phyloP scores from a whole-genome alignment of 495 filamentous ascomycete genomes.

The Aspergillus nidulans region DNA sequence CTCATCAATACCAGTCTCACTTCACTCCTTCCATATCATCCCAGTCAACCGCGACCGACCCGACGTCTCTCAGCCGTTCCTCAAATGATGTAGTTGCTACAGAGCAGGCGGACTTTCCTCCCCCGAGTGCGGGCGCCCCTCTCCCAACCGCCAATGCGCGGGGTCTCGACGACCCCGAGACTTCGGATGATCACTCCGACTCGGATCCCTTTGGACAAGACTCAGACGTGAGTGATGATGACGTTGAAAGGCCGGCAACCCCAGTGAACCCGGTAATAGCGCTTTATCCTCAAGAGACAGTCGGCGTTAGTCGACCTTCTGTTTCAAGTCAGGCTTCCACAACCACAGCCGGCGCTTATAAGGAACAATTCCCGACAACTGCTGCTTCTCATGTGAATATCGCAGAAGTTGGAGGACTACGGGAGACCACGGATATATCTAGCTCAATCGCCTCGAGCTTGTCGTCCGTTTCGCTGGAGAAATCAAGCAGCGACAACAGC shows the following conservation, averaged over 20 bases:
- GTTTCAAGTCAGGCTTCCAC: conserved; percentile 20
- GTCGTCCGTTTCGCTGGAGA: conserved; percentile 10
- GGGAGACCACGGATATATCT: background rate
- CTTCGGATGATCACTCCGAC: conserved; percentile 24
- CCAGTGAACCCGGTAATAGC: background rate
- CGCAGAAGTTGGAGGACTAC: background rate
- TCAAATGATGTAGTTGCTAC: background rate
- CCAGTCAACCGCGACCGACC: conserved; percentile 1
- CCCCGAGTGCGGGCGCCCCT: conserved; percentile 4
- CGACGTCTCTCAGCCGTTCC: conserved; percentile 4
- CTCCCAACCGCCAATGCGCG: conserved; percentile 17
- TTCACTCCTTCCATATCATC: conserved; percentile 3
- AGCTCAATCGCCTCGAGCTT: conserved; percentile 6
- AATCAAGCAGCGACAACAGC: conserved; percentile 39
- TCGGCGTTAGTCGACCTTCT: conserved; percentile 26
- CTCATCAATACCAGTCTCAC: conserved; percentile 6
- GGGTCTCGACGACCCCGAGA: conserved; percentile 25
- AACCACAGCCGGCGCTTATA: conserved; percentile 9
- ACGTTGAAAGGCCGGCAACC: conserved; percentile 2
- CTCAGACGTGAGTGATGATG: conserved; percentile 23
- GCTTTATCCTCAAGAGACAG: conserved; percentile 9
- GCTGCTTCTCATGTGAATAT: background rate
- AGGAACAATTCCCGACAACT: conserved; percentile 6
- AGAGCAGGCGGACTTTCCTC: background rate
- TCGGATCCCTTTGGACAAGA: conserved; percentile 30